Conservation (phyloP, 495 filamentous ascomycete genomes). For the Neurospora tetraspora region DNA sequence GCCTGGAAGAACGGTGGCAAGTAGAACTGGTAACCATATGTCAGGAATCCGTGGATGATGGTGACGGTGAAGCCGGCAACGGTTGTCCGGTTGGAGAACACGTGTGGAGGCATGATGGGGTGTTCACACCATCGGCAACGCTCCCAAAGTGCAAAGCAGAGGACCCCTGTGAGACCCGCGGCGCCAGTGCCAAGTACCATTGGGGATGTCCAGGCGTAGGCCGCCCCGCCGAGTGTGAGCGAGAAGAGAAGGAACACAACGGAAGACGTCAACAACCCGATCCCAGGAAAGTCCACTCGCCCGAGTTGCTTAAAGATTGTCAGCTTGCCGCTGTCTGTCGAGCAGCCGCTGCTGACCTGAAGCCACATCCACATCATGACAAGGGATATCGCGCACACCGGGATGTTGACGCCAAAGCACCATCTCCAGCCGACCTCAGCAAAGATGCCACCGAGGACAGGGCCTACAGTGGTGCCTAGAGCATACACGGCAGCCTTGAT, state of each 20-base stretch:
- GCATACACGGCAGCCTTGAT: constrained; percentile 61
- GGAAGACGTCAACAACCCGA: constrained; percentile 17
- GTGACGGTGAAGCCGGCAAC: constrained; percentile 18
- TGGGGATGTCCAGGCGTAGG: constrained; percentile 16
- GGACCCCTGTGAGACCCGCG: constrained; percentile 13
- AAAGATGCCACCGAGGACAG: constrained; percentile 67
- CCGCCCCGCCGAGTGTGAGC: constrained; percentile 20
- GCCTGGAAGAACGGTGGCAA: constrained; percentile 41
- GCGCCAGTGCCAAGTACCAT: constrained; percentile 11
- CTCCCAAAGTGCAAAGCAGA: constrained; percentile 19
- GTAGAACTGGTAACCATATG: constrained; percentile 35
- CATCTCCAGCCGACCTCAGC: constrained; percentile 34
- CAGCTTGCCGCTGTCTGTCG: not conserved
- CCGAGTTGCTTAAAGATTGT: constrained; percentile 5
- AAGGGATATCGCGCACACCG: constrained; percentile 14
- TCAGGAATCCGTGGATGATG: constrained; percentile 20
- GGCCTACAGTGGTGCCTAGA: constrained; percentile 61
- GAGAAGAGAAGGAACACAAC: constrained; percentile 25
- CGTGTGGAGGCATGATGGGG: constrained; percentile 24
- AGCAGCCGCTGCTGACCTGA: constrained; percentile 12
- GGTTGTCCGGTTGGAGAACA: constrained; percentile 29
- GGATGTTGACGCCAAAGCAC: constrained; percentile 23
- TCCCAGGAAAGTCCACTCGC: constrained; percentile 22
- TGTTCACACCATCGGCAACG: constrained; percentile 13
- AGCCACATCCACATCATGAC: constrained; percentile 23